These are phyloP conservation scores for Medicago lupulina DNA, from an alignment of 306 rosid species.

Conservation along the genomic window DNA sequence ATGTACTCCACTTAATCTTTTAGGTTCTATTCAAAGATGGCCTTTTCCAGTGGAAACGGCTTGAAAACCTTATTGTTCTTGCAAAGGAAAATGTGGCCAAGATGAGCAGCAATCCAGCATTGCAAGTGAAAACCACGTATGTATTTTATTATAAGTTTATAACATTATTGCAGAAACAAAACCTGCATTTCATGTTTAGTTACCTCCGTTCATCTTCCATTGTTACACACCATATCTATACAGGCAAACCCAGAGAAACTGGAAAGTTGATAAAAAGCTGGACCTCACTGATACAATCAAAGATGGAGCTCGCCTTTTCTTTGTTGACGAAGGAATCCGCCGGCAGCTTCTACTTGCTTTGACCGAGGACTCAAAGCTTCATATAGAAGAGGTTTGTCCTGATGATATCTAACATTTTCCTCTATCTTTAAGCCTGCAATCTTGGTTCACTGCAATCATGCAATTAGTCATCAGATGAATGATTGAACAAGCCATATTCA, in stretches of 20 bases:
- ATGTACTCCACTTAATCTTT: slow-evolving; percentile 36
- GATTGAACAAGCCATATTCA: background rate
- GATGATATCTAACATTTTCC: slow-evolving; percentile 24
- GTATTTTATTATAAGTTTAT: slow-evolving; percentile 42
- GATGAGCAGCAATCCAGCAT: slow-evolving; percentile 96
- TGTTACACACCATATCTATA: slow-evolving; percentile 39
- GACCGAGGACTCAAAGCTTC: slow-evolving; percentile 97
- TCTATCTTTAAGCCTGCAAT: slow-evolving; percentile 11
- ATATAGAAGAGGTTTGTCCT: slow-evolving; percentile 81
- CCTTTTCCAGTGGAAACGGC: slow-evolving; percentile 96
- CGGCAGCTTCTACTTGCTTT: slow-evolving; percentile 94
- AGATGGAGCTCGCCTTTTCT: slow-evolving; percentile 94
- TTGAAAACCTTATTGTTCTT: slow-evolving; percentile 93
- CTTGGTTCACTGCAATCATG: slow-evolving; percentile 8
- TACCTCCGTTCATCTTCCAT: slow-evolving; percentile 37
- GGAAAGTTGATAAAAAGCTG: slow-evolving; percentile 65
- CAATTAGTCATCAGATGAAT: slow-evolving; percentile 5
- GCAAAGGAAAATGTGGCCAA: slow-evolving; percentile 94
- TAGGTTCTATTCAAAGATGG: slow-evolving; percentile 98
- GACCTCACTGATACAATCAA: slow-evolving; percentile 96
- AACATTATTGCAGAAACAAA: slow-evolving; percentile 18
- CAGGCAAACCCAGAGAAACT: slow-evolving; percentile 65
- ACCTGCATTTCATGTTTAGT: slow-evolving; percentile 30
- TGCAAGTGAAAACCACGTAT: slow-evolving; percentile 67
- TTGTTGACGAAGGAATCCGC: slow-evolving; percentile 88